A percentile compares a stretch with the other conserved stretches of the same genome.
Evolutionary conservation across 768 basidiomycete genomes (phyloP).

Genomic region (Crepidotus variabilis): DNA sequence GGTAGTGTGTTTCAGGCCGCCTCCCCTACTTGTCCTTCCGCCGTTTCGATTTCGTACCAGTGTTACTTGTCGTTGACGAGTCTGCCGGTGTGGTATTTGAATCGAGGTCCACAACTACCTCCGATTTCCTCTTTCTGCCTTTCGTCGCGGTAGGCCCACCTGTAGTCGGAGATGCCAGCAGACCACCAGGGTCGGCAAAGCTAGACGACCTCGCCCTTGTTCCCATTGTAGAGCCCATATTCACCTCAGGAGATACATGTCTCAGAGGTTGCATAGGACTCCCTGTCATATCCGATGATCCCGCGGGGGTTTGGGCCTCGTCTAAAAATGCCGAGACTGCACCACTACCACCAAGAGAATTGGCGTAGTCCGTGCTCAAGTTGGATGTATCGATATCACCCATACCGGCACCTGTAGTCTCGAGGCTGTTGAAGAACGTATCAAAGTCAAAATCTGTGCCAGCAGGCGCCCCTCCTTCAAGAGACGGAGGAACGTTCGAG

Average conservation of each 20-base stretch:
- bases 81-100: background rate
- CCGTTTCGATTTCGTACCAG: constrained; percentile 12
- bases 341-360: background rate
- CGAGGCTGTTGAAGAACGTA: constrained; percentile 20
- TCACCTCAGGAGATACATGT: constrained; percentile 16
- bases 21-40: constrained; percentile 10
- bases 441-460: constrained; percentile 24
- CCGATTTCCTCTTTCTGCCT: constrained; percentile 18
- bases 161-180: constrained; percentile 5
- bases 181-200: background rate
- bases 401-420: background rate
- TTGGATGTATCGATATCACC: constrained; percentile 1
- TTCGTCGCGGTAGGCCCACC: constrained; percentile 13
- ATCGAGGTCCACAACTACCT: constrained; percentile 7
- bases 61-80: constrained; percentile 1
- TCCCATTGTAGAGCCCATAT: constrained; percentile 3
- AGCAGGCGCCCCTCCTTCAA: background rate
- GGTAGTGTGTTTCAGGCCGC: background rate
- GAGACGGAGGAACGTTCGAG: background rate
- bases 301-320: constrained; percentile 22
- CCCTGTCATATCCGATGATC: constrained; percentile 14
- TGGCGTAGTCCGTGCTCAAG: constrained; percentile 7
- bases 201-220: background rate
- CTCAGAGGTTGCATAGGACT: constrained; percentile 21
- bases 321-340: constrained; percentile 23